Percentiles rank a stretch among this genome's conserved stretches.
Evolutionary conservation across 164 flowering plant species (phyloP).

Genomic region (Magnolia changhungtana): DNA sequence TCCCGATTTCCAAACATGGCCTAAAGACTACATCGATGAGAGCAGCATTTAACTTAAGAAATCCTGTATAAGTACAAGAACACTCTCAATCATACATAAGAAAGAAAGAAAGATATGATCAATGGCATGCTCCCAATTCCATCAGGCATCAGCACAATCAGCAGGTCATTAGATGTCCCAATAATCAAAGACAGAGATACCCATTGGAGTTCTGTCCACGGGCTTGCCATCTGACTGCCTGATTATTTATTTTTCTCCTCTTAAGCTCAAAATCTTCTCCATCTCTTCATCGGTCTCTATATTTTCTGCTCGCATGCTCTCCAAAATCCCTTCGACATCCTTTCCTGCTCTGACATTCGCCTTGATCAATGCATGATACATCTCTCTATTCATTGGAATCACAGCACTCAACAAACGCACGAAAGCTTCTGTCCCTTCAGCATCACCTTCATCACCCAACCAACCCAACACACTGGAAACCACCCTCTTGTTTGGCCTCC

Average conservation of each 20-base stretch:
- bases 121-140: neutral
- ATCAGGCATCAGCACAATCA: neutral
- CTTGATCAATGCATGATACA: constrained; percentile 18
- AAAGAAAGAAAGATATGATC: neutral
- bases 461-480: constrained; percentile 26
- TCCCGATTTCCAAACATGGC: neutral
- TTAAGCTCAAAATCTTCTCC: constrained; percentile 6
- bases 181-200: neutral
- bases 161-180: neutral
- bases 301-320: constrained; percentile 15
- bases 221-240: neutral
- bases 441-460: constrained; percentile 28
- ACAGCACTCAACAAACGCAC: constrained; percentile 11
- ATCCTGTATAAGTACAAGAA: neutral
- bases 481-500: constrained; percentile 15
- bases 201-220: neutral
- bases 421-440: constrained; percentile 28
- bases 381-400: constrained; percentile 16
- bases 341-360: constrained; percentile 14
- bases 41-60: neutral
- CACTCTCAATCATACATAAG: neutral
- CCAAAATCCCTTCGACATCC: constrained; percentile 5
- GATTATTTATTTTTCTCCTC: neutral
- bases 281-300: constrained; percentile 13
- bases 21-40: neutral